Percentiles rank a stretch among this genome's conserved stretches.
These are phyloP conservation scores for Alternaria atra DNA, from an alignment of 2,329 filamentous ascomycete species.

Conservation along the genomic window DNA sequence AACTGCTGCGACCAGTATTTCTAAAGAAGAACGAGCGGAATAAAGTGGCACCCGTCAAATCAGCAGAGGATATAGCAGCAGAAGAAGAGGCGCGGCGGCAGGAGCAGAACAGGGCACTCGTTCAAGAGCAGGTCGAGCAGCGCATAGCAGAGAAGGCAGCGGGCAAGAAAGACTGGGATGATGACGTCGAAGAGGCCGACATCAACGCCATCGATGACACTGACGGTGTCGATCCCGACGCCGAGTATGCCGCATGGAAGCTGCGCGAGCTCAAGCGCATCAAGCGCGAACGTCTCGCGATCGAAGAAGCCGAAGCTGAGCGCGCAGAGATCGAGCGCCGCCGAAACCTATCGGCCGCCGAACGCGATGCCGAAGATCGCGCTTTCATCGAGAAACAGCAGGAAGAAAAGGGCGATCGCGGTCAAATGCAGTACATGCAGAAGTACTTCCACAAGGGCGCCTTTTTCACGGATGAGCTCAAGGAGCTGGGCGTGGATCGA, in stretches of 20 bases:
- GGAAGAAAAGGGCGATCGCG: constrained; percentile 76
- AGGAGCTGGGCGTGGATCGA: constrained; percentile 76
- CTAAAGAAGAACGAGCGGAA: constrained; percentile 70
- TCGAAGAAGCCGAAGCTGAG: constrained; percentile 85
- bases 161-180: constrained; percentile 87
- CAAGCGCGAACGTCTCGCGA: constrained; percentile 83
- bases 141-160: constrained; percentile 78
- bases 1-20: constrained; percentile 72
- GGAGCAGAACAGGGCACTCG: constrained; percentile 77
- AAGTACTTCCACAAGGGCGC: constrained; percentile 97
- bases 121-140: constrained; percentile 88
- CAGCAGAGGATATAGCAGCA: constrained; percentile 54
- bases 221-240: constrained; percentile 85
- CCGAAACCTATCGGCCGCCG: constrained; percentile 84
- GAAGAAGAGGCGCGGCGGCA: constrained; percentile 68
- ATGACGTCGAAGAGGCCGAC: constrained; percentile 69
- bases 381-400: constrained; percentile 79
- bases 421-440: constrained; percentile 90
- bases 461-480: constrained; percentile 86
- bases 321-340: constrained; percentile 88
- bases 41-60: constrained; percentile 42
- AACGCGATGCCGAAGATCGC: constrained; percentile 85
- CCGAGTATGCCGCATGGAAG: constrained; percentile 92
- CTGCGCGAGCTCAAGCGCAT: constrained; percentile 89
- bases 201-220: constrained; percentile 85